Base-by-base conservation (phyloP, 1,139 yeast species). In the Debaryomyces fabryi region DNA sequence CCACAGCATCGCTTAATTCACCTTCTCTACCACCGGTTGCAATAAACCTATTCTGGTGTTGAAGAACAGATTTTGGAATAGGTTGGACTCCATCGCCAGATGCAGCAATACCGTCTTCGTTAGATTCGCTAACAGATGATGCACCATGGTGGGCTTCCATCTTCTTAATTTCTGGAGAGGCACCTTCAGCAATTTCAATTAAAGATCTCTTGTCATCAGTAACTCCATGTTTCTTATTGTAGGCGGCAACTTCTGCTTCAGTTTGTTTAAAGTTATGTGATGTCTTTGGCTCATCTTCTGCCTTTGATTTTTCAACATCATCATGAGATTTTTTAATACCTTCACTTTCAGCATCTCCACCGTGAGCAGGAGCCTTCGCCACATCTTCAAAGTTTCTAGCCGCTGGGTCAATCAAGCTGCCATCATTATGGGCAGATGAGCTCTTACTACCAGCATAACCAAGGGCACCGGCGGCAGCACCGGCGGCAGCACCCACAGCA, bases 201-300 rank as follows among this genome's bases (percentile, higher is more conserved):
- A 69, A 59, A 12, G 69, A 61, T 41, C 64, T 58, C 43, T 63
- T 54, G 32, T 60, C 64, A 45, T 60, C 54, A 42, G 54, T 55
- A 48, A 56, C 50, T 3, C 71, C 72, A 44, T 60, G 68, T 53
- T 67, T 56, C 53, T 60, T 66, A 59, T 69, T 69, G 56, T 66
- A 58, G 4, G 59, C 59, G 21, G 57, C 63, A 30, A 66, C 63
- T 8, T 61, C 67, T 3, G 55, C 60, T 45, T 66, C 72, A 44
- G 56, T 50, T 8, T 54, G 51, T 25, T 45, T 39, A 23, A 48
- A 29, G 25, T 47, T 46, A 0, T 55, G 49, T 10, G 46, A 32
- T 16, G 53, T 51, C 7, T 47, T 47, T n/a, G 45, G 41, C 27
- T 49, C 15, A 18, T 38, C 48, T 32, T 43, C 44, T 7, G 42